Conservation (phyloP, 163 green algal genomes). For the Coccomyxa subellipsoidea region DNA sequence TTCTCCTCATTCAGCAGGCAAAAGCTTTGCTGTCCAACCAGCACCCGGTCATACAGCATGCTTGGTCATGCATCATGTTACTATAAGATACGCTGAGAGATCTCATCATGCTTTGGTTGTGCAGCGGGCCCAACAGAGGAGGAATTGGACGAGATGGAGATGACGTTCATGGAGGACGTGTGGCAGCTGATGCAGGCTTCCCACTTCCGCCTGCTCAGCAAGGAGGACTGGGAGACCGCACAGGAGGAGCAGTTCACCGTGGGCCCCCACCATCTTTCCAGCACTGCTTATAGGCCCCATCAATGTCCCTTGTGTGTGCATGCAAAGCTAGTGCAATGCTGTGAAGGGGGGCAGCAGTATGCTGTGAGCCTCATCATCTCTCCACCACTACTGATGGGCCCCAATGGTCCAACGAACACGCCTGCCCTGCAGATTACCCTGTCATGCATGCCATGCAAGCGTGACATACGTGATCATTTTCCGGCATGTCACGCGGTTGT, state of each 20-base stretch:
- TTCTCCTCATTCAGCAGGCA: neutral
- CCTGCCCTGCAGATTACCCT: no score
- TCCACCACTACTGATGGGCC: no score
- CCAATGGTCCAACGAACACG: no score
- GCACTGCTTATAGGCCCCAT: no score
- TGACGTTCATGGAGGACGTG: conserved; percentile 27
- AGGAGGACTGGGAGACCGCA: conserved; percentile 31
- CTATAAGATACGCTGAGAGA: neutral
- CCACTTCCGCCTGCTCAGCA: conserved; percentile 26
- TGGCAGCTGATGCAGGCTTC: conserved; percentile 19
- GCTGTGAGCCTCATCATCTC: no score
- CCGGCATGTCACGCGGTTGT: no score
- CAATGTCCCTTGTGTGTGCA: no score
- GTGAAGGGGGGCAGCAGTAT: no score
- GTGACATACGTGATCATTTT: no score
- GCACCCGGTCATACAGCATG: neutral
- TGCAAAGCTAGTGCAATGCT: no score
- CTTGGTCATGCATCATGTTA: neutral
- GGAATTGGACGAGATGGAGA: conserved; percentile 25
- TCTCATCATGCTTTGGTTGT: neutral
- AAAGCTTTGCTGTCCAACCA: neutral
- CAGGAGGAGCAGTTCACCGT: conserved; percentile 35
- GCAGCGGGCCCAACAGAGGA: neutral
- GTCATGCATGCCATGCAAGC: no score
- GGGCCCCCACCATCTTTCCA: no score